Conservation (phyloP, 2,329 filamentous ascomycete species). For the Magnaporthales sp. region DNA sequence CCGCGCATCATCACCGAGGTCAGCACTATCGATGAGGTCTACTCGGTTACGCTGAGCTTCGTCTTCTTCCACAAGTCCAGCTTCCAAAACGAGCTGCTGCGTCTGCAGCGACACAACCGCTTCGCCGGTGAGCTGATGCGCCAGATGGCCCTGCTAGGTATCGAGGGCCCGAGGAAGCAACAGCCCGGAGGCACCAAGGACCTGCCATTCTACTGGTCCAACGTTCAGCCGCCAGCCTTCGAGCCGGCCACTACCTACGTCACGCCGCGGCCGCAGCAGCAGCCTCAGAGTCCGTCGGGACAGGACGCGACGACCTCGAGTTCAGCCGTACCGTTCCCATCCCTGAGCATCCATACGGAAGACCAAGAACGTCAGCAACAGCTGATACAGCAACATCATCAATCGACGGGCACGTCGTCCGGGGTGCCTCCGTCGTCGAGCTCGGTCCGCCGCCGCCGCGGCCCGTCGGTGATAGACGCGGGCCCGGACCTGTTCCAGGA, state of each 20-base stretch:
- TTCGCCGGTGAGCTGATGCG: constrained; percentile 90
- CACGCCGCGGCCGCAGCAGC: not conserved
- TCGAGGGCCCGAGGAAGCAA: constrained; percentile 72
- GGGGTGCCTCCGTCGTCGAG: constrained; percentile 1
- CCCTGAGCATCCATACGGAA: not conserved
- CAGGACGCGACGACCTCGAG: not conserved
- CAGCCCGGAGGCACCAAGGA: constrained; percentile 59
- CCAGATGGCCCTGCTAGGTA: constrained; percentile 73
- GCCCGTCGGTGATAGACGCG: constrained; percentile 13
- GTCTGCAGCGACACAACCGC: constrained; percentile 84
- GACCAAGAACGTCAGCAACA: not conserved
- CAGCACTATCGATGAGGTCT: constrained; percentile 69
- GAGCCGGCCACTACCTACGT: constrained; percentile 5
- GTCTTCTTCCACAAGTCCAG: constrained; percentile 98
- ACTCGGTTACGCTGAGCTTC: constrained; percentile 80
- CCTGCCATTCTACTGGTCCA: constrained; percentile 52
- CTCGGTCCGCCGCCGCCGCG: constrained; percentile 5
- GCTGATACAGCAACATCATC: not conserved
- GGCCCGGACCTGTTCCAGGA: constrained; percentile 17
- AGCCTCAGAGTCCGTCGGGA: not conserved
- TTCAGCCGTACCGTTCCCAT: not conserved
- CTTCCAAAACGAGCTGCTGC: constrained; percentile 89
- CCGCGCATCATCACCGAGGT: constrained; percentile 56
- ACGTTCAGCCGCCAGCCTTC: constrained; percentile 23
- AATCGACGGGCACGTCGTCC: not conserved